phyloP scores from a whole-genome alignment of 176 grass and related monocot species.

The Hsuehochloa calcarea region DNA sequence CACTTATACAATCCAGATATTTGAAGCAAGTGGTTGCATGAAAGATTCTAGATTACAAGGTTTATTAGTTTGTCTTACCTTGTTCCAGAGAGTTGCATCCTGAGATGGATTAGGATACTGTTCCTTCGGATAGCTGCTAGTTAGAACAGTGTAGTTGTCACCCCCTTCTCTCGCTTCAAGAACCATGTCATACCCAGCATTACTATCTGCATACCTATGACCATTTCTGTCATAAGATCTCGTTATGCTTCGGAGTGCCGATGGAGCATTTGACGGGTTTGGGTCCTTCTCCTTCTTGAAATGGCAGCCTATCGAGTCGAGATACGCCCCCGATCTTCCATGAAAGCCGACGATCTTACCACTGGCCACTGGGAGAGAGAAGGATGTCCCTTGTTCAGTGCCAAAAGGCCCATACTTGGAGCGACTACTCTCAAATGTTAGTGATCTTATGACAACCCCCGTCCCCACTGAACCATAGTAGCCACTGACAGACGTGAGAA shows the following conservation, averaged over 20 bases:
- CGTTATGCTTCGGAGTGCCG: slow-evolving; percentile 47
- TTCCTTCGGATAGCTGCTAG: slow-evolving; percentile 44
- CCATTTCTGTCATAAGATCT: slow-evolving; percentile 38
- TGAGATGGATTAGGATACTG: slow-evolving; percentile 28
- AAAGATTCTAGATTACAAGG: neutral
- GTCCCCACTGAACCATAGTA: slow-evolving; percentile 42
- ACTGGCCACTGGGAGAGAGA: slow-evolving; percentile 36
- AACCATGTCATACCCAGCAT: slow-evolving; percentile 51
- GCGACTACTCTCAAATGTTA: slow-evolving; percentile 50
- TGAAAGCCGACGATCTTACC: slow-evolving; percentile 49
- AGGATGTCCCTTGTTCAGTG: slow-evolving; percentile 39
- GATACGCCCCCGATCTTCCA: slow-evolving; percentile 34
- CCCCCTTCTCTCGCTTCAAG: slow-evolving; percentile 47
- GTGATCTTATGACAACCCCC: slow-evolving; percentile 46
- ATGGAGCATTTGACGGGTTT: slow-evolving; percentile 35
- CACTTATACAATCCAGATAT: neutral
- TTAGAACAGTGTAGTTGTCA: slow-evolving; percentile 49
- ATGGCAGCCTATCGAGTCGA: slow-evolving; percentile 53
- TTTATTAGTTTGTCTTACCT: slow-evolving; percentile 34
- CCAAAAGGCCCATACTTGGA: slow-evolving; percentile 58
- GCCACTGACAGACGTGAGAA: slow-evolving; percentile 43
- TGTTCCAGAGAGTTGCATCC: slow-evolving; percentile 43
- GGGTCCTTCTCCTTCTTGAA: slow-evolving; percentile 34
- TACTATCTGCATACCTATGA: slow-evolving; percentile 39
- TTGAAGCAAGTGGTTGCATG: neutral